These are phyloP conservation scores for Cladophialophora bantiana DNA, from an alignment of 2,329 filamentous ascomycete genomes.

Conservation along the genomic window DNA sequence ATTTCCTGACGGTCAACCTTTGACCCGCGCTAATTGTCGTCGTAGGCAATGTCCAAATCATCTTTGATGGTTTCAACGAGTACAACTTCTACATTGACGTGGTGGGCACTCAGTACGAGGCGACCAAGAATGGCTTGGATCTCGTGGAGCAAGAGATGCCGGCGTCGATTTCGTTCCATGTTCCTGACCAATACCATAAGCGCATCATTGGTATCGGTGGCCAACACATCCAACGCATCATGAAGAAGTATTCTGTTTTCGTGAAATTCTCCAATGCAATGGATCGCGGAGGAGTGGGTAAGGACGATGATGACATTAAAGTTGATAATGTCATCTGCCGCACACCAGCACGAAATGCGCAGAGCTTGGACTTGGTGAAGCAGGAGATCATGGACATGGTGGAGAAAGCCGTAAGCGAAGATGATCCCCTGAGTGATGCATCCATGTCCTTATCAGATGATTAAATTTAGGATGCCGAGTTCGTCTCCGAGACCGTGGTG, in stretches of 20 bases:
- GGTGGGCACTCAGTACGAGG: conserved; percentile 88
- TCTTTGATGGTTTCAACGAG: conserved; percentile 98
- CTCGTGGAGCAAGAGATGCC: conserved; percentile 99
- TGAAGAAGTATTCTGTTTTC: conserved; percentile 99
- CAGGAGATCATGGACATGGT: conserved; percentile 99
- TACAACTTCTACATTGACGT: conserved; percentile 99
- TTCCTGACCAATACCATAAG: conserved; percentile 98
- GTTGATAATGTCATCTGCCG: conserved; percentile 99
- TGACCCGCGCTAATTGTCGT: conserved; percentile 34
- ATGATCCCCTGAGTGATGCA: conserved; percentile 25
- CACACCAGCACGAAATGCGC: conserved; percentile 93
- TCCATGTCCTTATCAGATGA: conserved; percentile 36
- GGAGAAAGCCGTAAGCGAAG: conserved; percentile 76
- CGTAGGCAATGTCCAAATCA: conserved; percentile 90
- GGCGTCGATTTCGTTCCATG: conserved; percentile 97
- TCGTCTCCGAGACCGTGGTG: conserved; percentile 89
- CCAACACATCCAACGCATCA: conserved; percentile 98
- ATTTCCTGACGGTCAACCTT: conserved; percentile 17
- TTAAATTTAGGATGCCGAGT: conserved; percentile 79
- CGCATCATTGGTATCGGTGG: conserved; percentile 98
- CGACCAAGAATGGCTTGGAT: conserved; percentile 88
- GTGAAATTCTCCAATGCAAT: conserved; percentile 99
- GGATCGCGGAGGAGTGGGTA: conserved; percentile 91
- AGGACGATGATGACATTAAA: conserved; percentile 97
- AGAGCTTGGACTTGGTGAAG: conserved; percentile 96